phyloP scores from a whole-genome alignment of 2,329 filamentous ascomycete species.

The Scytalidium sp. region DNA sequence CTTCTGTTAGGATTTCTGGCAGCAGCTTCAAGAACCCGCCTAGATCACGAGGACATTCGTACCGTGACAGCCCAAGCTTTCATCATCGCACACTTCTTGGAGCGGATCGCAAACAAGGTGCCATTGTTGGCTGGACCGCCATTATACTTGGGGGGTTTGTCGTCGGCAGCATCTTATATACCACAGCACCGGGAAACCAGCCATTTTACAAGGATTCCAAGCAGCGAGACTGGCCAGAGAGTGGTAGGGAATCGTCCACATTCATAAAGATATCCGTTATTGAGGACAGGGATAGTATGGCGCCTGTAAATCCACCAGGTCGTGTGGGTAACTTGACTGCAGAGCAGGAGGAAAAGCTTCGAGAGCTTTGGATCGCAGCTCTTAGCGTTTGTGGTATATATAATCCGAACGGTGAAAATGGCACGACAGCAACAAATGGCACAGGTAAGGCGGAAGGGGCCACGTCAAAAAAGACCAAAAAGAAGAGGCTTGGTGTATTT shows the following conservation, averaged over 20 bases:
- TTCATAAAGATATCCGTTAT: not conserved
- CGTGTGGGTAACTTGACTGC: constrained; percentile 83
- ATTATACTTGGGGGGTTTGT: not conserved
- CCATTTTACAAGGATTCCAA: constrained; percentile 4
- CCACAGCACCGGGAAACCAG: constrained; percentile 3
- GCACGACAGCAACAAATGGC: constrained; percentile 17
- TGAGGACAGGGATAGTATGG: constrained; percentile 30
- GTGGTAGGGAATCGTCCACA: not conserved
- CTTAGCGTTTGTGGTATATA: constrained; percentile 72
- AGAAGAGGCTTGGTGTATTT: constrained; percentile 71
- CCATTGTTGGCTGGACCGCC: not conserved
- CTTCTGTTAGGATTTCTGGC: not conserved
- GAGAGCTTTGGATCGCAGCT: constrained; percentile 77
- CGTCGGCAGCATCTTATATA: not conserved
- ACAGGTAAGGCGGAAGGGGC: constrained; percentile 17
- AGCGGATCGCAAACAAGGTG: not conserved
- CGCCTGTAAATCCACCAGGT: constrained; percentile 55
- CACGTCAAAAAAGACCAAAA: constrained; percentile 61
- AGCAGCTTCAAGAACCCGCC: not conserved
- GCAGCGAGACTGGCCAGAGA: not conserved
- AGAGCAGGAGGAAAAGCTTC: constrained; percentile 85
- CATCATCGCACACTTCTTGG: too few relatives aligned
- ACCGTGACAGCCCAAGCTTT: too few relatives aligned
- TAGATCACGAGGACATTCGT: too few relatives aligned
- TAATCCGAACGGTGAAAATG: constrained; percentile 31